These are phyloP conservation scores for Neurospora tetraspora DNA, from an alignment of 495 filamentous ascomycete species.

Conservation along the genomic window DNA sequence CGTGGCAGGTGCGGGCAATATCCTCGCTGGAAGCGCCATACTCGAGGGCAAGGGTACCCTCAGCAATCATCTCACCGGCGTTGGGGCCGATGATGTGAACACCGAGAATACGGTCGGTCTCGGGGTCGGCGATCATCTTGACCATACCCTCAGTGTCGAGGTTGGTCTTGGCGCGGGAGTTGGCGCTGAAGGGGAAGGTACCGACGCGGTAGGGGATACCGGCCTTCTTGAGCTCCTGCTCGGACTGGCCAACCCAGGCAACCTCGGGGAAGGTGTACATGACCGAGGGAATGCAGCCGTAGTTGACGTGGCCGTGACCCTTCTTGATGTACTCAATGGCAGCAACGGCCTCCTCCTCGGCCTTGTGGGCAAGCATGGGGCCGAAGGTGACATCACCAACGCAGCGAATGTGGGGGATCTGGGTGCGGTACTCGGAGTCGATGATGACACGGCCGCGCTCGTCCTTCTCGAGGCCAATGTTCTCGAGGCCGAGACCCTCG, in stretches of 20 bases:
- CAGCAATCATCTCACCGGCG: conserved; percentile 98
- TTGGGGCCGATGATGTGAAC: conserved; percentile 94
- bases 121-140: conserved; percentile 93
- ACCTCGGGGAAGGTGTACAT: conserved; percentile 99
- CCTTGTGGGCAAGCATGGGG: conserved; percentile 99
- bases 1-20: conserved; percentile 90
- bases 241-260: conserved; percentile 96
- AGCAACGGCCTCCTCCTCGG: conserved; percentile 94
- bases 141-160: conserved; percentile 92
- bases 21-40: conserved; percentile 95
- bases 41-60: conserved; percentile 90
- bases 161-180: conserved; percentile 98
- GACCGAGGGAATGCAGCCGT: conserved; percentile 91
- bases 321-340: conserved; percentile 95
- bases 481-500: conserved; percentile 80
- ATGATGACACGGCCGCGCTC: conserved; percentile 90
- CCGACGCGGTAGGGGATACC: conserved; percentile 86
- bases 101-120: conserved; percentile 91
- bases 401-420: conserved; percentile 90
- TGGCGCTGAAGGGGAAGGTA: conserved; percentile 93
- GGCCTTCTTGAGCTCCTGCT: conserved; percentile 86
- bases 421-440: conserved; percentile 97
- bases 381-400: conserved; percentile 96
- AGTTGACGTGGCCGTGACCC: conserved; percentile 97
- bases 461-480: conserved; percentile 87